Evolutionary conservation across 208 protist species (phyloP).

Genomic region (Angomonas ambiguus): DNA sequence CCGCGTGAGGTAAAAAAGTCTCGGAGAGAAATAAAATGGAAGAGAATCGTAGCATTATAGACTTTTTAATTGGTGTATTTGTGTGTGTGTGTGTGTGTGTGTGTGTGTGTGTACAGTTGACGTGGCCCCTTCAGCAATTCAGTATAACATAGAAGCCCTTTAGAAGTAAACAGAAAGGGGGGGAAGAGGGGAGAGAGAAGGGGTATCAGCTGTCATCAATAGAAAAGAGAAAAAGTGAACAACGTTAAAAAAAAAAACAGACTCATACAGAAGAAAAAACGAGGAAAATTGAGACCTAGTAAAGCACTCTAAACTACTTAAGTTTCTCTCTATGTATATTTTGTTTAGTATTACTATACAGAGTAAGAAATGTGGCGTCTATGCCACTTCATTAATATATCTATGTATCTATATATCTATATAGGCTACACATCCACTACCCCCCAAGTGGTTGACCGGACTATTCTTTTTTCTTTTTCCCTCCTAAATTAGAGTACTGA

Average conservation of each 20-base stretch:
- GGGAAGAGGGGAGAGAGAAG: background rate
- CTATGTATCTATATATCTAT: too few relatives aligned
- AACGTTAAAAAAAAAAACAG: background rate
- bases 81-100: too few relatives aligned
- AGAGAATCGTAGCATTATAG: background rate
- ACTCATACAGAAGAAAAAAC: too few relatives aligned
- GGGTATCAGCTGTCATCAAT: background rate
- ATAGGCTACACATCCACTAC: too few relatives aligned
- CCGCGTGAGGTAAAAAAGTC: constrained; percentile 32
- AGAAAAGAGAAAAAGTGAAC: background rate
- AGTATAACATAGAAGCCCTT: too few relatives aligned
- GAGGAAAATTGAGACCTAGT: background rate
- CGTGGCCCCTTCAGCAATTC: too few relatives aligned
- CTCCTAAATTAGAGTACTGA: background rate
- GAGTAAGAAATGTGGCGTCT: background rate
- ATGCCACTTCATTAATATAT: background rate
- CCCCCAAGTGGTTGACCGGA: too few relatives aligned
- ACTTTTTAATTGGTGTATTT: background rate
- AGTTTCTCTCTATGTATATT: too few relatives aligned
- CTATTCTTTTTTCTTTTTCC: background rate
- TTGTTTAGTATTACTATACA: too few relatives aligned
- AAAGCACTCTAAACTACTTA: too few relatives aligned
- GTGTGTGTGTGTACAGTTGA: too few relatives aligned
- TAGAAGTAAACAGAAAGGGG: background rate
- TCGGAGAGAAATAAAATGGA: constrained; percentile 11